Evolutionary conservation across 1,284 basidiomycete genomes (phyloP), one percentile per base, ranked within the genome.

Genomic region (Papiliotrema terrestris): DNA sequence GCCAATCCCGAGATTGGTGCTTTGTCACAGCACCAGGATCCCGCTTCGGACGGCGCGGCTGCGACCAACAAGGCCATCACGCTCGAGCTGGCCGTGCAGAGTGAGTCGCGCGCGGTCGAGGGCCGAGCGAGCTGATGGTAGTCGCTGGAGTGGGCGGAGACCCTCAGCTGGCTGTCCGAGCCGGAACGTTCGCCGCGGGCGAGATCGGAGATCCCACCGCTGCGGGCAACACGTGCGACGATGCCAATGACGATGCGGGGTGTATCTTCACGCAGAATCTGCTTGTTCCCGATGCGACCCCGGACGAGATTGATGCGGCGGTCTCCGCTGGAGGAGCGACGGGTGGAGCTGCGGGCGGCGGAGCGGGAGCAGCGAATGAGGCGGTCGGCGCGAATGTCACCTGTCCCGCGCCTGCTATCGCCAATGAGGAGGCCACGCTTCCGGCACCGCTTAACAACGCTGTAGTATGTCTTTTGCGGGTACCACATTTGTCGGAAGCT

Each of bases 181-280:
- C 84, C 4, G 84, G 84, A 43, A 86, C 84, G 11, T 86, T 86
- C 69, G 81, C 81, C 3, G 83, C 85, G 32, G 85, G 85, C 32
- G 63, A 78, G 42, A 63, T 80, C 41, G 75, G 75, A 59, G 85
- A 86, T 65, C 41, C 75, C 17, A 86, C 84, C 6, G 66, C 49
- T n/a, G 60, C 55, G 36, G 75, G 75, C 5, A 75, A 75, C 56
- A 67, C 62, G 15, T 77, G 74, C 56, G 69, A 77, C 45, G 65
- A 66, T 23, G 51, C 56, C 23, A 51, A 60, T 43, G 84, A 85
- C 66, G 57, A 79, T 9, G 68, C 69, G n/a, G 83, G 84, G 4
- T 86, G 84, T 70, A 86, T 86, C 62, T 80, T 84, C 75, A 81
- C 83, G 0, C 79, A 83, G 72, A 84, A 84, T 68, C 77, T 84